Evolutionary conservation across 176 grass and related monocot species (phyloP), one percentile per base, ranked within the genome.

Genomic region (Guadua angustifolia): DNA sequence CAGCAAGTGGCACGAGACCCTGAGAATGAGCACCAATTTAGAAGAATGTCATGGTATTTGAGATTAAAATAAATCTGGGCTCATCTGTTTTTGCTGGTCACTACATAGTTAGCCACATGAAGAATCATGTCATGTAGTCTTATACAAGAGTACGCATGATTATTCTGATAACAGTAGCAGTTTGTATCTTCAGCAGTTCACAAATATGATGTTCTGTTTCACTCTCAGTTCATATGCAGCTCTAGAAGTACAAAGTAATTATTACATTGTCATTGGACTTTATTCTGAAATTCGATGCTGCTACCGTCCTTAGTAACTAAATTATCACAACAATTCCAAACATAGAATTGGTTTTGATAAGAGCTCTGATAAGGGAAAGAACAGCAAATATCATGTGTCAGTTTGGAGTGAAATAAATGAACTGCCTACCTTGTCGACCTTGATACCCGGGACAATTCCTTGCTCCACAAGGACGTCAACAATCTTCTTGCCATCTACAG

Each of bases 401-500:
- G 6, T 69, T 73, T 81, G 66, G 68, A 65, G 65, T 77, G 19
- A 22, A 80, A 69, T 68, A 47, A 39, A 19, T 22, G 43, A 11
- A 71, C 13, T 52, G 12, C 72, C 58, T 91, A 96, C 97, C 93
- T 99, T 99, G 88, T 99, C 97, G 25, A 99, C 97, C 85, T 99
- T 99, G 88, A 99, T 99, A 56, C 97, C 97, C 0, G 97, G 97
- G 72, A 96, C 74, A 2, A 99, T 96, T 52, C 79, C 79, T 66
- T 99, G 97, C 79, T 92, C 81, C n/a, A 76, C 14, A 49, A 99
- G 97, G 44, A 99, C 71, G 84, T 99, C 93, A n/a, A 94, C 91
- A 12, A 99, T 99, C 88, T 99, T 99, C 90, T 96, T 94, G 24
- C 97, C 97, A 56, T 99, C 97, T 16, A 81, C 86, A 46, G 97